Conservation (phyloP, 371 early-diverging fungal genomes). For the Lichtheimia hyalospora region DNA sequence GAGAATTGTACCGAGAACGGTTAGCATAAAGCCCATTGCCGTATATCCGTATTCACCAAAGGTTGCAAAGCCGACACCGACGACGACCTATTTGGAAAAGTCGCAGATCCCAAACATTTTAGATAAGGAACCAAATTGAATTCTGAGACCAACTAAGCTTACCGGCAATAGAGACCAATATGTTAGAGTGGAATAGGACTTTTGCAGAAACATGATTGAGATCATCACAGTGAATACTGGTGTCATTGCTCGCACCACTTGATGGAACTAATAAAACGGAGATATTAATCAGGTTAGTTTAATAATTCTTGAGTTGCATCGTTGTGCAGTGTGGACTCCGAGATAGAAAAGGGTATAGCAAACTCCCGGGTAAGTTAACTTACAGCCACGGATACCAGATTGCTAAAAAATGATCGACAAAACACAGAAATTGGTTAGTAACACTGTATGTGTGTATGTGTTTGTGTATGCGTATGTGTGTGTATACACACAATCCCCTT, state of each 20-base stretch:
- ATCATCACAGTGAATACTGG: constrained; percentile 81
- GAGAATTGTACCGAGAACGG: constrained; percentile 80
- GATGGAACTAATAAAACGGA: constrained; percentile 64
- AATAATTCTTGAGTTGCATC: neutral
- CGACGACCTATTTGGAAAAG: constrained; percentile 48
- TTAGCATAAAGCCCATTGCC: constrained; percentile 73
- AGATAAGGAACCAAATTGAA: neutral
- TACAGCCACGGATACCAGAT: constrained; percentile 51
- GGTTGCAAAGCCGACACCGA: constrained; percentile 85
- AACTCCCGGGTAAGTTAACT: constrained; percentile 7
- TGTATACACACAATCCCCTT: too few relatives aligned
- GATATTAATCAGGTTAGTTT: neutral
- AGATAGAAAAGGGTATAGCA: too few relatives aligned
- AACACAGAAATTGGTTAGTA: too few relatives aligned
- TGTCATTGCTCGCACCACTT: constrained; percentile 86
- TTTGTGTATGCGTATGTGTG: too few relatives aligned
- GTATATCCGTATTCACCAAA: constrained; percentile 83
- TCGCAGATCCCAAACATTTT: neutral
- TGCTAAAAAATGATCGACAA: constrained; percentile 17
- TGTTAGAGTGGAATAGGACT: constrained; percentile 57
- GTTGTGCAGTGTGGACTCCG: neutral
- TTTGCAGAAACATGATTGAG: constrained; percentile 58
- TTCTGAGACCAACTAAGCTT: constrained; percentile 10
- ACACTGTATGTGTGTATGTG: too few relatives aligned
- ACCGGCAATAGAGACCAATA: constrained; percentile 69